Evolutionary conservation across 106 monocot genomes (phyloP).

Genomic region (Dioscorea alata): DNA sequence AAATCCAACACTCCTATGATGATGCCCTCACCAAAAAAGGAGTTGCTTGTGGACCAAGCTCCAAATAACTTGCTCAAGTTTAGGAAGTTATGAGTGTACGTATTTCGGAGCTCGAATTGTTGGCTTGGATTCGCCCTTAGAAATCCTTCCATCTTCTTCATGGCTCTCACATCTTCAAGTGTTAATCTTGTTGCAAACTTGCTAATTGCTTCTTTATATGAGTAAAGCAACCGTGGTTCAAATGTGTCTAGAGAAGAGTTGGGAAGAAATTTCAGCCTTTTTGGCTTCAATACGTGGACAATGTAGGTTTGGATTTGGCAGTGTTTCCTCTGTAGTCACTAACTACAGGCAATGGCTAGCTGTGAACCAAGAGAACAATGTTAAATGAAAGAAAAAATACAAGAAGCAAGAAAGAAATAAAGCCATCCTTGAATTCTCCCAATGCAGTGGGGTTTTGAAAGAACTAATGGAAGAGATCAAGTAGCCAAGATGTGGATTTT

Average conservation of each 20-base stretch:
- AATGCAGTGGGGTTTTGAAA: too few species aligned
- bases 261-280: neutral
- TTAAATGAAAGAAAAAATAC: too few species aligned
- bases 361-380: too few species aligned
- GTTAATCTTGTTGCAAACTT: conserved; percentile 50
- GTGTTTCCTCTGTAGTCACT: too few species aligned
- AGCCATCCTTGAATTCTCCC: too few species aligned
- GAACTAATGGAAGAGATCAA: too few species aligned
- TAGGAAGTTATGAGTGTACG: conserved; percentile 38
- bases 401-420: too few species aligned
- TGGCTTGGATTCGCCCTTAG: conserved; percentile 12
- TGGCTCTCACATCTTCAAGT: conserved; percentile 13
- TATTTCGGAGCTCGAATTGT: conserved; percentile 26
- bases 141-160: conserved; percentile 30
- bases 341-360: too few species aligned
- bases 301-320: neutral
- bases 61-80: neutral
- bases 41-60: conserved; percentile 8
- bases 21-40: conserved; percentile 22
- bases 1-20: conserved; percentile 25
- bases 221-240: conserved; percentile 27
- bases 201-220: conserved; percentile 27
- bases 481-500: too few species aligned
- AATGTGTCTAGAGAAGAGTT: neutral
- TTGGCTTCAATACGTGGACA: neutral